phyloP scores from a whole-genome alignment of 768 basidiomycete species.

The Phlebiopsis flavidoalba region DNA sequence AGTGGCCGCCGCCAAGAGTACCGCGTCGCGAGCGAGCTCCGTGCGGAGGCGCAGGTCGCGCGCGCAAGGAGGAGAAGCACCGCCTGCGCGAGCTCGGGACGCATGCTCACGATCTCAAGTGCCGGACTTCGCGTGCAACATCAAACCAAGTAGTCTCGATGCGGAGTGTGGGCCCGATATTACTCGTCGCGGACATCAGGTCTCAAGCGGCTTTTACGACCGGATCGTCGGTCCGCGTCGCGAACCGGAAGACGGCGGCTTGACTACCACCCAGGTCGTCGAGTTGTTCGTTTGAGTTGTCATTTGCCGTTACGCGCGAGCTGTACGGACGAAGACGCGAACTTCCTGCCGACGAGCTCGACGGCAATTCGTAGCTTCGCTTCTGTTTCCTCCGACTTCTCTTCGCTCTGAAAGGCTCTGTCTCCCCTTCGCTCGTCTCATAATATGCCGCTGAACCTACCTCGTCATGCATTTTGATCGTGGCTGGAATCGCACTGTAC shows the following conservation, averaged over 20 bases:
- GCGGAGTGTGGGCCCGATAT: conserved; percentile 29
- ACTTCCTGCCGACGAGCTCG: not conserved
- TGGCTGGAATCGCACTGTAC: conserved; percentile 9
- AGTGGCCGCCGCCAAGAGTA: conserved; percentile 22
- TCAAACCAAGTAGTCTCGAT: conserved; percentile 23
- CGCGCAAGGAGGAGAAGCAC: conserved; percentile 48
- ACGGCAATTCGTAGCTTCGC: not conserved
- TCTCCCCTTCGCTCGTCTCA: not conserved
- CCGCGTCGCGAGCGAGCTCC: conserved; percentile 32
- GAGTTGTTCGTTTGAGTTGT: not conserved
- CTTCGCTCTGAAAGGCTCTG: not conserved
- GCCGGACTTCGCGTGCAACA: conserved; percentile 26
- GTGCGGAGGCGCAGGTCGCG: conserved; percentile 39
- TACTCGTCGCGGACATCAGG: conserved; percentile 45
- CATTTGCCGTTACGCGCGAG: conserved; percentile 27
- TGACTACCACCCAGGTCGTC: conserved; percentile 17
- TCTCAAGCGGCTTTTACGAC: conserved; percentile 36
- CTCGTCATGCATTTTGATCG: not conserved
- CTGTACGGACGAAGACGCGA: conserved; percentile 13
- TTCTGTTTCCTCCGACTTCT: not conserved
- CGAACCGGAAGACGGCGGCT: conserved; percentile 27
- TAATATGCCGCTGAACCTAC: not conserved
- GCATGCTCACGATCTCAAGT: conserved; percentile 52
- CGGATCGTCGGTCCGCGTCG: conserved; percentile 28
- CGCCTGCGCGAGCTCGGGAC: conserved; percentile 49